A percentile compares a stretch with the other conserved stretches of the same genome.
phyloP scores from a whole-genome alignment of 768 basidiomycete genomes.

The Daedaleopsis nitida region DNA sequence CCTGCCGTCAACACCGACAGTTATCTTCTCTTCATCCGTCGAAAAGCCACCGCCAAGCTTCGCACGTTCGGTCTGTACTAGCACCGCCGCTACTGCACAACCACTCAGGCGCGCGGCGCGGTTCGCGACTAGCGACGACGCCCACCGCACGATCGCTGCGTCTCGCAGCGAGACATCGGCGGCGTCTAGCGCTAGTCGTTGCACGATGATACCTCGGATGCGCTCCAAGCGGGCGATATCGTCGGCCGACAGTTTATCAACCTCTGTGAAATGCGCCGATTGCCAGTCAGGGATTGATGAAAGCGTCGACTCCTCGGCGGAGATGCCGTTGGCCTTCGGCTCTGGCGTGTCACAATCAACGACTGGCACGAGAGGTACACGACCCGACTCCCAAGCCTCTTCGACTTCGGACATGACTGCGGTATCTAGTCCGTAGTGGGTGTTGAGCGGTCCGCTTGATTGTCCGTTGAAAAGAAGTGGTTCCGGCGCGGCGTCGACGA shows the following conservation, averaged over 20 bases:
- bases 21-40: slow-evolving; percentile 46
- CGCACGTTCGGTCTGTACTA: slow-evolving; percentile 79
- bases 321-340: slow-evolving; percentile 19
- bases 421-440: slow-evolving; percentile 93
- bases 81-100: slow-evolving; percentile 82
- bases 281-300: slow-evolving; percentile 11
- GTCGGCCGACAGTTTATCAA: slow-evolving; percentile 22
- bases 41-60: slow-evolving; percentile 42
- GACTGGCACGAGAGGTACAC: slow-evolving; percentile 6
- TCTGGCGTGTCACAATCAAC: slow-evolving; percentile 2
- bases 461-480: slow-evolving; percentile 81
- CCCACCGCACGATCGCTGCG: slow-evolving; percentile 78
- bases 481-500: slow-evolving; percentile 75
- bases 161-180: slow-evolving; percentile 50
- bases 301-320: neutral
- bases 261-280: slow-evolving; percentile 28
- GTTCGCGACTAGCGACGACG: slow-evolving; percentile 72
- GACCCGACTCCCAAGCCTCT: slow-evolving; percentile 59
- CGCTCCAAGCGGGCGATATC: slow-evolving; percentile 45
- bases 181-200: slow-evolving; percentile 59
- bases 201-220: slow-evolving; percentile 62
- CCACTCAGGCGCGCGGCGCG: slow-evolving; percentile 85
- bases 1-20: slow-evolving; percentile 95
- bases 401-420: slow-evolving; percentile 88
- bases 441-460: slow-evolving; percentile 72